Base-by-base conservation (phyloP, 768 basidiomycete species). In the Pholiota molesta region DNA sequence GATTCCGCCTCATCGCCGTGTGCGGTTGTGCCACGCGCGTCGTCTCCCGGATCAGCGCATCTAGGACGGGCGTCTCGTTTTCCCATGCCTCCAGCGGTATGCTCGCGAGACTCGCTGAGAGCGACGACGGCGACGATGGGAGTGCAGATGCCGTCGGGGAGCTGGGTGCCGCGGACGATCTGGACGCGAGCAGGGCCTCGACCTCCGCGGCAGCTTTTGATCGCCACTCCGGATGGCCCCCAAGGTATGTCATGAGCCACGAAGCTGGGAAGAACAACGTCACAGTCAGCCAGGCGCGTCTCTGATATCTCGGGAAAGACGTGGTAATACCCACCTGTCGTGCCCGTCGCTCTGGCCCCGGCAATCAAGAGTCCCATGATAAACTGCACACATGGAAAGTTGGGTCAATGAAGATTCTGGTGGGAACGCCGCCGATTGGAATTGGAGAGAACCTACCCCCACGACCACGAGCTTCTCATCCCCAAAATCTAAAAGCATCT, bases 361-460 rank as follows among this genome's bases (percentile, higher is more conserved):
- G 91, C 91, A 59, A 91, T 88, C 59, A 93, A 78, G 16, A 92
- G 76, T 33, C 91, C 91, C 87, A 92, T 91, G 62, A 91, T 89
- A 72, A 93, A 92, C 90, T 91, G 66, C 44, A 68, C 51, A 66
- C 47, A 69, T 62, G 65, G 56, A 57, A 66, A 55, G 31, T 60
- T 56, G 62, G 57, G 64, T 67, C 44, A 56, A 35, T 65, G 52
- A 66, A 66, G 62, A 51, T 55, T 47, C 61, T 53, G 54, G 65
- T 70, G 65, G 63, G 67, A 68, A 62, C 44, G 33, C 57, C 59
- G 54, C 26, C 54, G 59, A 62, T 57, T 57, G 55, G 65, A 42
- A 57, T 40, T 65, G 57, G 45, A 37, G 35, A 59, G 52, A 19
- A 75, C 83, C 70, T 75, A 91, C 90, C 62, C 90, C 91, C 45